phyloP scores from a whole-genome alignment of 768 basidiomycete genomes.

The Leccinellum rugosiceps region DNA sequence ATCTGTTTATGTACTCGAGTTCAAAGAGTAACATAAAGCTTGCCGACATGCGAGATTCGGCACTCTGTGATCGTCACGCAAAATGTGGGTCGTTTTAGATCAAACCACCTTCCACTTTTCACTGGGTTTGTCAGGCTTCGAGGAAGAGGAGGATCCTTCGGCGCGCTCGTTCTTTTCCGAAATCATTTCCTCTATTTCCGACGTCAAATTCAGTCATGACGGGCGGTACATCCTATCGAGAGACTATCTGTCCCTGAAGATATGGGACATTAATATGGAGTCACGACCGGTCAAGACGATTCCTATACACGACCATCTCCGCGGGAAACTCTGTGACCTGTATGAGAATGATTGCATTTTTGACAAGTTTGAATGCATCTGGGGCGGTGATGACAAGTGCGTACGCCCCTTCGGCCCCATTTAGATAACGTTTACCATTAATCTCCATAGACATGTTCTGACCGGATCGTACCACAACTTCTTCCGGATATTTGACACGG shows the following conservation, averaged over 20 bases:
- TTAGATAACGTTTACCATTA: constrained; percentile 8
- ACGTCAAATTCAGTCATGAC: constrained; percentile 98
- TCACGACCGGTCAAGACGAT: constrained; percentile 94
- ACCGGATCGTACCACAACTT: constrained; percentile 99
- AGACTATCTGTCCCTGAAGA: constrained; percentile 96
- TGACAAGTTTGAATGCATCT: constrained; percentile 99
- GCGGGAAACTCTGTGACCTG: constrained; percentile 95
- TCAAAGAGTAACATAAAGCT: constrained; percentile 99
- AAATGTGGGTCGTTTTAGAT: constrained; percentile 66
- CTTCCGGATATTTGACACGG: constrained; percentile 98
- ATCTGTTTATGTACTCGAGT: constrained; percentile 99
- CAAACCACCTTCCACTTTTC: constrained; percentile 1
- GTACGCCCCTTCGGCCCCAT: constrained; percentile 35
- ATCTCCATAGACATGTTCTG: constrained; percentile 74
- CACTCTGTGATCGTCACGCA: constrained; percentile 91
- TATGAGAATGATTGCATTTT: constrained; percentile 99
- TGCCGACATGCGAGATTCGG: constrained; percentile 98
- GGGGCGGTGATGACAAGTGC: constrained; percentile 93
- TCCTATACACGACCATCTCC: constrained; percentile 96
- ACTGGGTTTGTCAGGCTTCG: constrained; percentile 66
- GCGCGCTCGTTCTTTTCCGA: constrained; percentile 99
- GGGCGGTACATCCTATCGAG: constrained; percentile 95
- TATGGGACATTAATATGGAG: constrained; percentile 99
- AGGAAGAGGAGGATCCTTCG: constrained; percentile 97
- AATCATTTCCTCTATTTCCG: constrained; percentile 99